Evolutionary conservation across 2,329 filamentous ascomycete genomes (phyloP).

Genomic region (Rhynchosporium graminicola): DNA sequence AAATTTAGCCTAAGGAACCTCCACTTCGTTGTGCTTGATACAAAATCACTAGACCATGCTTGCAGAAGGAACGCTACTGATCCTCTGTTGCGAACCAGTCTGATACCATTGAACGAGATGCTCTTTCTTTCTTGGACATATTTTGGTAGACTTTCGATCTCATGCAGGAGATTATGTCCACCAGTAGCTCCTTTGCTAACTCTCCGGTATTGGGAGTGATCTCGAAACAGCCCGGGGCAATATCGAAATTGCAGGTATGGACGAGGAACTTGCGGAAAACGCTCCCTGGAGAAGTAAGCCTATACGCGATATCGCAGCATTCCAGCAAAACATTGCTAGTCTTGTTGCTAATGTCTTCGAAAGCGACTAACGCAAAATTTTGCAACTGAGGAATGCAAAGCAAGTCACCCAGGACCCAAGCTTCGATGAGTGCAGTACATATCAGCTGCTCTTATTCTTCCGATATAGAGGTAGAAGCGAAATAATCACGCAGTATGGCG

Average conservation of each 20-base stretch:
- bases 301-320: neutral
- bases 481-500: neutral
- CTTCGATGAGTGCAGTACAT: neutral
- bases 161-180: neutral
- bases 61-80: neutral
- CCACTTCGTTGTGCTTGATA: neutral
- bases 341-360: neutral
- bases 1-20: neutral
- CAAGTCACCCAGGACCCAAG: conserved; percentile 17
- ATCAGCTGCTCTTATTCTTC: neutral
- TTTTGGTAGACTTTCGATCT: neutral
- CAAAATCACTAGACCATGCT: neutral
- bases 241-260: neutral
- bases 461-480: neutral
- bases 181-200: neutral
- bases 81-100: neutral
- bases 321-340: neutral
- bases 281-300: neutral
- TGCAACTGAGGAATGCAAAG: conserved; percentile 15
- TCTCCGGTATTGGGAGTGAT: neutral
- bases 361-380: neutral
- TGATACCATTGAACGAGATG: neutral
- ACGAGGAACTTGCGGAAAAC: neutral
- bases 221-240: neutral
- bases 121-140: neutral